Evolutionary conservation across 108 stramenopile genomes (phyloP).

Genomic region (Fistulifera pelliculosa): DNA sequence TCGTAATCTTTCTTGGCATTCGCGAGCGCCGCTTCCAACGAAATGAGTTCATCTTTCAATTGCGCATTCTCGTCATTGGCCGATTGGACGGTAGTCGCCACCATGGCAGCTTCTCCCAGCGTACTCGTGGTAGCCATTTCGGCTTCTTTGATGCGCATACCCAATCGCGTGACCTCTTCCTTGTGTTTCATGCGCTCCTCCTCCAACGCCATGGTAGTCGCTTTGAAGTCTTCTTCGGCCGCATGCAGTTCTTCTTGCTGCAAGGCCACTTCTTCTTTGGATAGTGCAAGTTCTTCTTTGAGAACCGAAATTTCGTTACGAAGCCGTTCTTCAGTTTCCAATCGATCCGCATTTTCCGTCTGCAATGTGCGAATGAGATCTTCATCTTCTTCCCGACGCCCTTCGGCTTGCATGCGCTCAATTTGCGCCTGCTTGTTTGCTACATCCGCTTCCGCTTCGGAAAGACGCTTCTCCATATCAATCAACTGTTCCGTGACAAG

Average conservation of each 20-base stretch:
- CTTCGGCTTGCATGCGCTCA: background rate
- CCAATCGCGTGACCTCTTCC: conserved; percentile 51
- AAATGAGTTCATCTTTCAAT: conserved; percentile 47
- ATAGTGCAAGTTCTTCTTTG: conserved; percentile 56
- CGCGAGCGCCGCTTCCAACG: conserved; percentile 49
- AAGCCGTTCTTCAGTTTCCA: conserved; percentile 36
- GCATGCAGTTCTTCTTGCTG: conserved; percentile 54
- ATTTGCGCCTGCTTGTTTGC: conserved; percentile 31
- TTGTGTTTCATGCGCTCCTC: conserved; percentile 41
- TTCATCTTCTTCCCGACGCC: conserved; percentile 10
- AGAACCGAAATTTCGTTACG: conserved; percentile 42
- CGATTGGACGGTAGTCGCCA: conserved; percentile 47
- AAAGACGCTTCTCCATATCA: conserved; percentile 69
- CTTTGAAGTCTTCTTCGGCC: conserved; percentile 54
- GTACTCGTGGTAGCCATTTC: conserved; percentile 23
- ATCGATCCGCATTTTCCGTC: conserved; percentile 41
- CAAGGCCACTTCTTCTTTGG: conserved; percentile 40
- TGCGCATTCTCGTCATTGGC: conserved; percentile 31
- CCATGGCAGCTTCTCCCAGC: conserved; percentile 33
- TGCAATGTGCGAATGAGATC: conserved; percentile 29
- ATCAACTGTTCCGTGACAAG: conserved; percentile 83
- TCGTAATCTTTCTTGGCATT: conserved; percentile 68
- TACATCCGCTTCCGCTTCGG: conserved; percentile 48
- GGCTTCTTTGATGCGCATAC: conserved; percentile 35
- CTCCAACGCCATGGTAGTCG: conserved; percentile 25